Percentiles rank a stretch among this genome's conserved stretches.
These are phyloP conservation scores for Castanospermum australe DNA, from an alignment of 306 rosid genomes.

Conservation along the genomic window DNA sequence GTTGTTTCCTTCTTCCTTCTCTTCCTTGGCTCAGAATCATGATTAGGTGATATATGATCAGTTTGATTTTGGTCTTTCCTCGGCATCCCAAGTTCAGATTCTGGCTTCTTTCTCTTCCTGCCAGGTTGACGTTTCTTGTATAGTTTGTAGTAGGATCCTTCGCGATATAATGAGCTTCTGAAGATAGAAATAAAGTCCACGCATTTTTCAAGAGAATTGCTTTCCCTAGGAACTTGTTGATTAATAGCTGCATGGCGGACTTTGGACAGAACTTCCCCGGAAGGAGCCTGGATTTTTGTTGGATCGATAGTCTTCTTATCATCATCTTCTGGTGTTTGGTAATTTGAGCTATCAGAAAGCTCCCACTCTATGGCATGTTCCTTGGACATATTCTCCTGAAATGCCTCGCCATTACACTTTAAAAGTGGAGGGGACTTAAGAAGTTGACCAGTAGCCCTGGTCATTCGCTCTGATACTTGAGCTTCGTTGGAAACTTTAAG, in stretches of 20 bases:
- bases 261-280: constrained; percentile 43
- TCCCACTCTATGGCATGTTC: constrained; percentile 22
- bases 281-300: constrained; percentile 38
- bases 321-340: constrained; percentile 30
- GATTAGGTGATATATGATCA: constrained; percentile 3
- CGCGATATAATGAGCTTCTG: constrained; percentile 54
- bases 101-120: constrained; percentile 56
- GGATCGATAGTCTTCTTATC: constrained; percentile 42
- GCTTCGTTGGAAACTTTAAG: constrained; percentile 21
- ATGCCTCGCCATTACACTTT: constrained; percentile 16
- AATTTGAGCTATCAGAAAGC: constrained; percentile 28
- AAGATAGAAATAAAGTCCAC: constrained; percentile 43
- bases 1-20: constrained; percentile 25
- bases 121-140: constrained; percentile 38
- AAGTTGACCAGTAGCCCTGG: constrained; percentile 28
- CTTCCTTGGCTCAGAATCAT: constrained; percentile 34
- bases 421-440: constrained; percentile 21
- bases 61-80: constrained; percentile 27
- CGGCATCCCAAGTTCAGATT: constrained; percentile 32
- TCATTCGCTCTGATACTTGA: constrained; percentile 22
- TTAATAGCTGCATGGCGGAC: constrained; percentile 47
- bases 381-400: constrained; percentile 25
- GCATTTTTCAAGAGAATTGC: constrained; percentile 32
- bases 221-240: constrained; percentile 31
- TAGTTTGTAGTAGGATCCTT: constrained; percentile 42